These are phyloP conservation scores for Nicotiana rustica DNA, from an alignment of 305 asterid genomes.

Conservation along the genomic window DNA sequence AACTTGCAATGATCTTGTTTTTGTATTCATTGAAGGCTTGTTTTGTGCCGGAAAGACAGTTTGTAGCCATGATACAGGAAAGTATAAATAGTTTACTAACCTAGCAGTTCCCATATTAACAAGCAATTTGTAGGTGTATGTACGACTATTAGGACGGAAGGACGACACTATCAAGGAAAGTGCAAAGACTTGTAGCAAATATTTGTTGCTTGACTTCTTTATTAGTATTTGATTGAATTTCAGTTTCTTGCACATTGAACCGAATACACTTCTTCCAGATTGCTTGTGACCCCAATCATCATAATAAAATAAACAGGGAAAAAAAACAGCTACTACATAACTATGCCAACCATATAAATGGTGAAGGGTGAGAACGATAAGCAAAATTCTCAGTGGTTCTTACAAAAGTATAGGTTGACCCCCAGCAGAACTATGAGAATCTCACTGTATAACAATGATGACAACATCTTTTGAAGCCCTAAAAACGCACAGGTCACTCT, in stretches of 20 bases:
- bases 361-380: conserved; percentile 18
- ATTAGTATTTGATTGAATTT: not conserved
- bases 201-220: not conserved
- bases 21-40: not conserved
- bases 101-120: conserved; percentile 17
- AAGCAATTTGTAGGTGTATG: conserved; percentile 11
- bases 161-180: not conserved
- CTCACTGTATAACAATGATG: not conserved
- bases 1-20: conserved; percentile 12
- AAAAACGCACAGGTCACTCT: not conserved
- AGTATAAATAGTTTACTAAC: not conserved
- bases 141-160: not conserved
- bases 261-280: not conserved
- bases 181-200: not conserved
- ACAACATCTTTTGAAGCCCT: conserved; percentile 18
- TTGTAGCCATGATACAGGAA: not conserved
- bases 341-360: not conserved
- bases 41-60: not conserved
- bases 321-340: not conserved
- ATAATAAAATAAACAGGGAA: conserved; percentile 26
- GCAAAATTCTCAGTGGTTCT: not conserved
- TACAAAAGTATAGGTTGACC: not conserved
- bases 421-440: conserved; percentile 11
- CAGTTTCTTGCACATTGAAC: not conserved
- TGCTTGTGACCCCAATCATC: conserved; percentile 2